Conservation (phyloP, 176 grass and related monocot genomes). For the Melocanna baccifera region DNA sequence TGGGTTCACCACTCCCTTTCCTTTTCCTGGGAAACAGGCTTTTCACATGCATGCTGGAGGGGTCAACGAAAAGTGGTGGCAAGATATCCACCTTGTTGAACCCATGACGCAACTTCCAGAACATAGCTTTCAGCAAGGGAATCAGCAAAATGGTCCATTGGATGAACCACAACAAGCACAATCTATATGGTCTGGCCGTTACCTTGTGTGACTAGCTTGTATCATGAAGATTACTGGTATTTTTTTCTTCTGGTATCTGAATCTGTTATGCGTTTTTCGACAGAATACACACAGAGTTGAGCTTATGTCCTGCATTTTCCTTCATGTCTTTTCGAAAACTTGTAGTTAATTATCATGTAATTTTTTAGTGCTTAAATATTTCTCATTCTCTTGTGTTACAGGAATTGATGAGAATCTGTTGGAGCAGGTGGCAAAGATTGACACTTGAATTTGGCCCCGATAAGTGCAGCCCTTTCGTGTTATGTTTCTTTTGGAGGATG, state of each 20-base stretch:
- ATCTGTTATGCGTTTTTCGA: background rate
- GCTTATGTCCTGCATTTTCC: background rate
- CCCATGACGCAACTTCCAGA: constrained; percentile 33
- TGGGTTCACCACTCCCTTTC: constrained; percentile 40
- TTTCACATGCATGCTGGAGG: constrained; percentile 29
- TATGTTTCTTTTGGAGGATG: constrained; percentile 58
- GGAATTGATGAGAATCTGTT: constrained; percentile 39
- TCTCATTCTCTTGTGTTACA: constrained; percentile 8
- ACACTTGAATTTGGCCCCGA: constrained; percentile 45
- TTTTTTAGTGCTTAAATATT: constrained; percentile 4
- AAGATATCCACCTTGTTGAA: constrained; percentile 77
- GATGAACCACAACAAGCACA: constrained; percentile 52
- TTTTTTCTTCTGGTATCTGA: background rate
- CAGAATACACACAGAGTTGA: too few species aligned
- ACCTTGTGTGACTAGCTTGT: constrained; percentile 67
- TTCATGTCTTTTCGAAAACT: background rate
- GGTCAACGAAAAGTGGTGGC: constrained; percentile 49
- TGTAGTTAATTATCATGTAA: background rate
- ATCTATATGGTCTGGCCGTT: constrained; percentile 61
- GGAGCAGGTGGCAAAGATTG: constrained; percentile 46
- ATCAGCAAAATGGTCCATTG: constrained; percentile 43
- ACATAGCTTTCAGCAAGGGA: constrained; percentile 40
- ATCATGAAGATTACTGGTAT: constrained; percentile 55
- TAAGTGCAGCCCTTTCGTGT: constrained; percentile 57
- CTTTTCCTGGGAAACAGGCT: constrained; percentile 50